A percentile compares a stretch with the other conserved stretches of the same genome.
Evolutionary conservation across 305 asterid species (phyloP).

Genomic region (Fraxinus floribunda): DNA sequence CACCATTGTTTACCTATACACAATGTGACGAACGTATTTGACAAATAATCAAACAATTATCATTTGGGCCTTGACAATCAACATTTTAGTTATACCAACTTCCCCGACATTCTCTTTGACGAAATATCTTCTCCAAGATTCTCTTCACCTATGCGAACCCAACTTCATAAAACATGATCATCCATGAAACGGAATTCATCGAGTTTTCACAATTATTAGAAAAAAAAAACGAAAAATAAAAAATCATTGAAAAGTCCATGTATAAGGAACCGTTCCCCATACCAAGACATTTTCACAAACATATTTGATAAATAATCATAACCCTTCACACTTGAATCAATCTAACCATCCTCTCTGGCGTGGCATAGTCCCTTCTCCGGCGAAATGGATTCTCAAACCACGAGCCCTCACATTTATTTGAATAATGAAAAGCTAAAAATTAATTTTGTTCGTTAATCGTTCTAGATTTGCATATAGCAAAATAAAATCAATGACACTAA

Average conservation of each 20-base stretch:
- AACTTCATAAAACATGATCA: not conserved
- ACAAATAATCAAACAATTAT: not conserved
- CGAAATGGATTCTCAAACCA: not conserved
- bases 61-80: too few species aligned
- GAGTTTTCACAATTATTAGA: not conserved
- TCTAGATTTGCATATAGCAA: not conserved
- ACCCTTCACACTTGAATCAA: too few species aligned
- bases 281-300: too few species aligned
- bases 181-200: not conserved
- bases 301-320: too few species aligned
- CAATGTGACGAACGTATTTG: not conserved
- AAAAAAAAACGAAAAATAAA: too few species aligned
- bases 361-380: not conserved
- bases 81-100: too few species aligned
- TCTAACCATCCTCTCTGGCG: too few species aligned
- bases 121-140: not conserved
- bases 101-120: not conserved
- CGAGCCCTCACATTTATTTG: not conserved
- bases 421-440: not conserved
- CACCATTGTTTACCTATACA: too few species aligned
- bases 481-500: too few species aligned
- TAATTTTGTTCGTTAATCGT: not conserved
- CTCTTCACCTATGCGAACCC: not conserved
- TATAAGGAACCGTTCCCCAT: too few species aligned
- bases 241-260: too few species aligned